Percentiles rank a stretch among this genome's conserved stretches.
Evolutionary conservation across 1,139 yeast genomes (phyloP).

Genomic region (Candida neerlandica): DNA sequence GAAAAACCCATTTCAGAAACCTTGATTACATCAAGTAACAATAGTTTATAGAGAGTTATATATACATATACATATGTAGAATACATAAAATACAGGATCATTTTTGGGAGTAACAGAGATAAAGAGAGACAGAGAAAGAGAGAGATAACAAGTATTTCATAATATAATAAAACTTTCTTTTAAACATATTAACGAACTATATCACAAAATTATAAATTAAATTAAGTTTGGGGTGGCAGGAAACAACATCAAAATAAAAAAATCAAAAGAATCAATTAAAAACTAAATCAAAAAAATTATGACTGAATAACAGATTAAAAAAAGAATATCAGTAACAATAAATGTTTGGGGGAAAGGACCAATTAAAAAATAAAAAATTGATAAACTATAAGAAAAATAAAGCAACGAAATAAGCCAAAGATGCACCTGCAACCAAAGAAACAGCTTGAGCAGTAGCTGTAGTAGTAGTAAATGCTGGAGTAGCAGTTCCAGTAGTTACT

Average conservation of each 20-base stretch:
- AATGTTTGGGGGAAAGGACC: no score
- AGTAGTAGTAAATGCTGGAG: conserved; percentile 7
- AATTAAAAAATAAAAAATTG: no score
- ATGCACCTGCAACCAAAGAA: conserved; percentile 12
- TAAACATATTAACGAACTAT: conserved; percentile 4
- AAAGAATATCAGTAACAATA: not conserved
- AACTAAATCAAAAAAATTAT: not conserved
- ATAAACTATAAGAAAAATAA: conserved; percentile 9
- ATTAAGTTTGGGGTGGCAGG: no score
- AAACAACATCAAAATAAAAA: conserved; percentile 1
- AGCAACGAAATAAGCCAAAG: conserved; percentile 13
- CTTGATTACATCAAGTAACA: conserved; percentile 8
- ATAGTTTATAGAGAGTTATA: conserved; percentile 12
- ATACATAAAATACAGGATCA: not conserved
- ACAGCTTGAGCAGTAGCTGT: conserved; percentile 12
- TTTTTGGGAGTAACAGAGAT: no score
- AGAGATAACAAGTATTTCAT: not conserved
- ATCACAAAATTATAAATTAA: not conserved
- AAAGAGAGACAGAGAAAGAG: not conserved
- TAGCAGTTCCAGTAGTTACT: not conserved
- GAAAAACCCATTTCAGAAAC: conserved; percentile 9
- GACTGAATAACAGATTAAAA: no score
- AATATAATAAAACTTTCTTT: not conserved
- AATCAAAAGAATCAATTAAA: conserved; percentile 1
- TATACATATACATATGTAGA: not conserved